phyloP scores from a whole-genome alignment of 2,329 filamentous ascomycete species.

The Claviceps humidiphila region DNA sequence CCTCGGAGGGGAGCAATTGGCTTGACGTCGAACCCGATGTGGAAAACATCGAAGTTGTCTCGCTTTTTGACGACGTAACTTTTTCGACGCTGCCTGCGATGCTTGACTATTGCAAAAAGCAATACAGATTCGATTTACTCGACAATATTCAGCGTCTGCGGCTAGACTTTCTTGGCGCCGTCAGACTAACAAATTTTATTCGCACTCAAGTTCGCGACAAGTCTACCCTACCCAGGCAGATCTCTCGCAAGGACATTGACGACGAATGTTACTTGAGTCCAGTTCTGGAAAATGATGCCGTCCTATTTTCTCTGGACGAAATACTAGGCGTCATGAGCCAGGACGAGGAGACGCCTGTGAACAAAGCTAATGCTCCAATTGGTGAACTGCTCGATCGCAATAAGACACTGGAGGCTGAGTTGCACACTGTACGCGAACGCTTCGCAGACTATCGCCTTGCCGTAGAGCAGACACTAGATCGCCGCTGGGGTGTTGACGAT shows the following conservation, averaged over 20 bases:
- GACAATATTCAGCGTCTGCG: conserved; percentile 41
- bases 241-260: conserved; percentile 50
- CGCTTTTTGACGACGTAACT: conserved; percentile 52
- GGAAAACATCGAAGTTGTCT: conserved; percentile 47
- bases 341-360: conserved; percentile 22
- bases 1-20: conserved; percentile 35
- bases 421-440: conserved; percentile 44
- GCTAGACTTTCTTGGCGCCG: conserved; percentile 59
- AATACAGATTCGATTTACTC: conserved; percentile 54
- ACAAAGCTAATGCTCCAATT: conserved; percentile 9
- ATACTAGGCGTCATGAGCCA: conserved; percentile 29
- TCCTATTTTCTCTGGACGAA: conserved; percentile 81
- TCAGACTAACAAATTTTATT: conserved; percentile 64
- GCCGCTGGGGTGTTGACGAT: conserved; percentile 47
- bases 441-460: conserved; percentile 53
- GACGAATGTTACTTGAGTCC: conserved; percentile 75
- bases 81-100: conserved; percentile 53
- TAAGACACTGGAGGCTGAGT: conserved; percentile 44
- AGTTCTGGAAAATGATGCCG: conserved; percentile 74
- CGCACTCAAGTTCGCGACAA: conserved; percentile 33
- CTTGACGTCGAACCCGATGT: conserved; percentile 48
- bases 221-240: conserved; percentile 38
- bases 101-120: conserved; percentile 55
- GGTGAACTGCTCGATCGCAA: conserved; percentile 35
- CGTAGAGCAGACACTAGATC: conserved; percentile 53